Base-by-base conservation (phyloP, 805 yeast species). In the Naumovozyma dairenensis region DNA sequence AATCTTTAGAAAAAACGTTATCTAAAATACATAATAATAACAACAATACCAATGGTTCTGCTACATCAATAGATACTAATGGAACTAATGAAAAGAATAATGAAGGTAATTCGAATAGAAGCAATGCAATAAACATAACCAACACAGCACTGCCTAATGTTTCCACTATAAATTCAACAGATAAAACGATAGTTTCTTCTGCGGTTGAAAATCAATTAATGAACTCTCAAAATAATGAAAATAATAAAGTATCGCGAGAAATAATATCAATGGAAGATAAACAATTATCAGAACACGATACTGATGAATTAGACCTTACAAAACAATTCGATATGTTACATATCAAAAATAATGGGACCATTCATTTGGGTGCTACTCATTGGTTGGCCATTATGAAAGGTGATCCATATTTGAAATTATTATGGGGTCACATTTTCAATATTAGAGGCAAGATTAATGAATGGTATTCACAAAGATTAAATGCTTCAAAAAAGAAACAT, bases 341-440 rank as follows among this genome's bases (percentile, higher is more conserved):
- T 40, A 52, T 64, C 28, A 64, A 63, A 37, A 54, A 61, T 17
- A 63, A 63, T 19, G 63, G 66, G 4, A 63, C 68, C 1, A 60
- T 60, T 3, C 68, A 64, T 46, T 41, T 65, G n/a, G 69, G 75
- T 37, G 69, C 73, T 1, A 65, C 75, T 4, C 74, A 75, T 16
- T 72, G 77, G 77, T 53, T 72, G 44, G 74, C 75, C 18, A 64
- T 72, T 15, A 71, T 72, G 62, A 67, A 72, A 47, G 74, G 75
- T 44, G 79, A 72, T 42, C 71, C 74, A 4, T 72, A 71, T 44
- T 49, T 72, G 30, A 66, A 73, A 38, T 67, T 72, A 28, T 45
- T 72, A 16, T 72, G 79, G 79, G 62, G 64, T 4, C 70, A 65
- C 40, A 65, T 65, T 17, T 65, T 65, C 41, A 62, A 60, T 22